Evolutionary conservation across 345 rosid genomes (phyloP), one percentile per base, ranked within the genome.

Genomic region (Moricandia moricandioides): DNA sequence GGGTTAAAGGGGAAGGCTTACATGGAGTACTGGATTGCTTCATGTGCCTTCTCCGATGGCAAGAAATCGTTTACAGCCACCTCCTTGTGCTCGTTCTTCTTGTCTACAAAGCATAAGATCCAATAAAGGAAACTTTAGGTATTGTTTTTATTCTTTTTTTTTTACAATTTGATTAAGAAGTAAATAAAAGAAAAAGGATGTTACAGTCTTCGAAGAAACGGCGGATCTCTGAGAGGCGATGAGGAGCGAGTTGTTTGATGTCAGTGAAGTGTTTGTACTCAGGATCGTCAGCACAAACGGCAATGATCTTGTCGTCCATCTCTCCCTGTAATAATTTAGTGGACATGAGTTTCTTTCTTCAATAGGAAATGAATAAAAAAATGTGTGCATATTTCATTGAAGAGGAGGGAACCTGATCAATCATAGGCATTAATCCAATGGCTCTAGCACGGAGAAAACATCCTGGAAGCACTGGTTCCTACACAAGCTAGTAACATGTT

Each of bases 391-490:
- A 1, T 39, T 39, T 39, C 4, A 39, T 63, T 31, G 3, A 0
- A 64, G 34, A 34, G n/a, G 71, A 54, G 55, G 18, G 2, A 62
- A 90, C 97, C 93, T 89, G 96, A 77, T 94, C 98, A 83, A 94
- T 94, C 98, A 94, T 94, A 37, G 98, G 98, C 97, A 94, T 94
- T 51, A 91, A 82, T 74, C 98, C 98, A 60, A 94, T 92, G 77
- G 98, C 98, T 79, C 84, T 86, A 73, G 98, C 98, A 69, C 98
- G 88, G 27, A 91, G 84, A 70, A 94, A 94, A 77, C 96, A 88
- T 29, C 98, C 98, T 1, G 98, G 96, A 83, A 94, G 90, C 47
- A 94, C 97, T 26, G 98, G 98, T 85, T 94, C 98, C 98, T 91
- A 67, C 34, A 39, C 47, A 65, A 67, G 56, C 7, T 52, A 4